Conservation (phyloP, 805 yeast species). For the Millerozyma acaciae region DNA sequence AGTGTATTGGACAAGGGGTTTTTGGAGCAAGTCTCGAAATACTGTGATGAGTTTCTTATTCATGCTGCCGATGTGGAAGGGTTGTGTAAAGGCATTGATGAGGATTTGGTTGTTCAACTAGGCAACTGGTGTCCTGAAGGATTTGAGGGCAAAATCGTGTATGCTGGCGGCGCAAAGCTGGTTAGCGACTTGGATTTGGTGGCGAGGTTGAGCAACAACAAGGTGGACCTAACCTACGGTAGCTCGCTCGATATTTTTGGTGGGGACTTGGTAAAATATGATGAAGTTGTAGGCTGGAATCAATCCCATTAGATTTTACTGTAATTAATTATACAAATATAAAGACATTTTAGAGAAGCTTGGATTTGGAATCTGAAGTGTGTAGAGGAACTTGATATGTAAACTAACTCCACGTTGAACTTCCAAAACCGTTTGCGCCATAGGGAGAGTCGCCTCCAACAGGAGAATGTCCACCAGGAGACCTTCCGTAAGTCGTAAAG, state of each 20-base stretch:
- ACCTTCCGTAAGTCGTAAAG: slow-evolving; percentile 45
- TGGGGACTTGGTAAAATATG: slow-evolving; percentile 72
- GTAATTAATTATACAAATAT: slow-evolving; percentile 2
- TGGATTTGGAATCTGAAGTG: not conserved
- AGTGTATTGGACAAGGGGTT: slow-evolving; percentile 52
- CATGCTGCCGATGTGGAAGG: slow-evolving; percentile 99
- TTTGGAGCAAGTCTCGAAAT: slow-evolving; percentile 50
- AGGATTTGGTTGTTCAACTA: slow-evolving; percentile 62
- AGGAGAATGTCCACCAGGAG: slow-evolving; percentile 28
- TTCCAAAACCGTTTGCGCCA: slow-evolving; percentile 35
- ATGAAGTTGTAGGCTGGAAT: slow-evolving; percentile 78
- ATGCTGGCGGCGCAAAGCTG: slow-evolving; percentile 95
- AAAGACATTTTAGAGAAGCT: no score
- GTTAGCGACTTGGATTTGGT: slow-evolving; percentile 68
- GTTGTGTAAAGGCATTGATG: slow-evolving; percentile 87
- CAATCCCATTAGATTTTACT: slow-evolving; percentile 5
- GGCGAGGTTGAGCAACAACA: slow-evolving; percentile 63
- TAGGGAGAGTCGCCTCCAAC: slow-evolving; percentile 24
- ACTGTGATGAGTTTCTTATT: slow-evolving; percentile 82
- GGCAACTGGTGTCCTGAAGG: slow-evolving; percentile 70
- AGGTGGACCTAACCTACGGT: slow-evolving; percentile 90
- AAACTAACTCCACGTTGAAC: slow-evolving; percentile 27
- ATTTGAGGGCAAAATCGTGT: slow-evolving; percentile 68
- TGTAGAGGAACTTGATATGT: not conserved
- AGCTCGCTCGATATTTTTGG: slow-evolving; percentile 95